Evolutionary conservation across 2,329 filamentous ascomycete species (phyloP), one percentile per base, ranked within the genome.

Genomic region (Rasamsonia emersonii): DNA sequence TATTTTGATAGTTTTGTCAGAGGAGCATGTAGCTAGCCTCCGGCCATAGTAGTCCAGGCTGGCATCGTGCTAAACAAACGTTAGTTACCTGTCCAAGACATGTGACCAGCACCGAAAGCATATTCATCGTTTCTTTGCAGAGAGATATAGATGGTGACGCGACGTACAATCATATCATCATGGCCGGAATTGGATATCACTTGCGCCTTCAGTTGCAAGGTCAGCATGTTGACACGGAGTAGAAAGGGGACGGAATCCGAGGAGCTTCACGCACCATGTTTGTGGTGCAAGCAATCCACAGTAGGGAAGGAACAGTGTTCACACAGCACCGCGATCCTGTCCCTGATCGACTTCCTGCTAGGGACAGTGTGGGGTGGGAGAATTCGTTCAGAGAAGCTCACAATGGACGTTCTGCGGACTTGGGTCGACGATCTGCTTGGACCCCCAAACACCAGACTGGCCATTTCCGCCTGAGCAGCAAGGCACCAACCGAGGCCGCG

Each of bases 121-220:
- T 30, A n/a, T 18, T n/a, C 6, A 17, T 9, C 20, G 18, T 15
- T n/a, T 7, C 9, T 4, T 13, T 9, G 8, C 8, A 19, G 15
- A 20, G 9, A 24, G 21, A 8, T 10, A 20, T 11, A 10, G 2
- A 20, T 13, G 4, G 18, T 11, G 8, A 26, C 23, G 18, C 9
- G 6, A 77, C 84, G 54, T 86, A 96, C 89, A 75, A 98, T 95
- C 89, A 96, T 96, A 61, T 95, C 89, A 81, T 96, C 89, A 70
- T 98, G 91, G 56, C 82, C 82, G 41, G 81, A 82, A 62, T 85
- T 86, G 44, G 81, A 75, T 63, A 88, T 86, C 51, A 85, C 77
- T 68, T 88, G 82, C 38, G 81, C 73, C 78, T 81, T 36, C n/a
- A 37, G 24, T 35, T 23, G 20, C 8, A 23, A 23, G 11, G 20